Percentiles rank a stretch among this genome's conserved stretches.
Evolutionary conservation across 2,329 filamentous ascomycete species (phyloP).

Genomic region (Albifimbria verrucaria): DNA sequence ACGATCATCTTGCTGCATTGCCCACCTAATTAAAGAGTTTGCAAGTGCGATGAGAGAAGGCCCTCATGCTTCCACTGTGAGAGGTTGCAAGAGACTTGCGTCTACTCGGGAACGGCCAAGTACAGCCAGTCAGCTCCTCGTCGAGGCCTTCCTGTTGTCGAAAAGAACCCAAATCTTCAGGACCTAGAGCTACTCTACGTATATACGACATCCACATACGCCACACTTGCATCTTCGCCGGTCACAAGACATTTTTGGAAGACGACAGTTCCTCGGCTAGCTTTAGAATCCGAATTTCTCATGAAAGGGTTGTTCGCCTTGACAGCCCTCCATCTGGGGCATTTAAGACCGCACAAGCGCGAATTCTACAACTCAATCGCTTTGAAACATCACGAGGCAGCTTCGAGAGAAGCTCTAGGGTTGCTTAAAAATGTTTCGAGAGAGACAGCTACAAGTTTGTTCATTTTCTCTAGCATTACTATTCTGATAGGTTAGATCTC

Average conservation of each 20-base stretch:
- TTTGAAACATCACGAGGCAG: conserved; percentile 23
- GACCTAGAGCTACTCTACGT: conserved; percentile 53
- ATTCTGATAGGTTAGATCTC: no score
- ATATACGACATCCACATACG: conserved; percentile 44
- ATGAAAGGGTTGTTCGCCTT: conserved; percentile 46
- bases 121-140: not conserved
- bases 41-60: conserved; percentile 21
- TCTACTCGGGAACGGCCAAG: conserved; percentile 1
- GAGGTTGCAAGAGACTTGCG: conserved; percentile 8
- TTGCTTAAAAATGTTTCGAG: conserved; percentile 22
- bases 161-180: conserved; percentile 27
- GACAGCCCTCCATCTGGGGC: conserved; percentile 45
- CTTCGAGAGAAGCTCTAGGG: conserved; percentile 21
- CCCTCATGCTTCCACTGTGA: conserved; percentile 22
- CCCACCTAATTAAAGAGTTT: not conserved
- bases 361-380: conserved; percentile 29
- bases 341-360: conserved; percentile 30
- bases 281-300: conserved; percentile 42
- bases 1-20: not conserved
- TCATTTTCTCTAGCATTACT: no score
- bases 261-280: conserved; percentile 42
- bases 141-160: not conserved
- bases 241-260: conserved; percentile 42
- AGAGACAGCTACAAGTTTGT: no score
- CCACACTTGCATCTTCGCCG: conserved; percentile 39